Evolutionary conservation across 129 eudicot species (phyloP), one percentile per base, ranked within the genome.

Genomic region (Flaveria sonorensis): DNA sequence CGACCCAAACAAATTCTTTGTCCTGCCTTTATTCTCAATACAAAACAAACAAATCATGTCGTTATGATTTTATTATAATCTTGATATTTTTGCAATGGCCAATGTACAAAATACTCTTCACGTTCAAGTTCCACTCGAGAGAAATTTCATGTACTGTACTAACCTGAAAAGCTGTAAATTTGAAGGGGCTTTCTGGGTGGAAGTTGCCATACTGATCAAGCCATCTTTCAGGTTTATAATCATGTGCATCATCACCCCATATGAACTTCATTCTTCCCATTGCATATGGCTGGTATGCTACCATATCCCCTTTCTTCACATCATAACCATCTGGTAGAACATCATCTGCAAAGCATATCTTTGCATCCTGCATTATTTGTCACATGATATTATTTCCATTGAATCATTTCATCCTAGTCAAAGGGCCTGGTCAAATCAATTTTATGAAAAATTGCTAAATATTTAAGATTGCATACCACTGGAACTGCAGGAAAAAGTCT

Each of bases 401-500:
- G 10, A 1, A 43, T 7, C 47, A 43, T 43, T 43, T 43, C 47
- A 43, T 43, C 47, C 12, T 43, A 51, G 5, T 43, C 63, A 21
- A 77, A 39, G 11, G 16, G 42, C 4, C 30, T 10, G 16, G 26
- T 3, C 21, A 68, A 20, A 2, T 9, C 74, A 14, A 21, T 30
- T 0, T 0, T 8, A 20, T 30, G 13, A 42, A 26, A 68, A 69
- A 42, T 4, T 1, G 32, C 14, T 18, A 20, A 11, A 28, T 8
- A 15, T 10, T 1, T 64, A 24, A 39, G 12, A 51, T 40, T 14
- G 15, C 74, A 32, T 88, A 90, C 93, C 86, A 88, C 88, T 12
- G 96, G 96, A 72, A 90, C 89, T 40, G 96, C 88, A 46, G 96
- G 91, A 80, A 79, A 88, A 69, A 90, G 89, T 26, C 96, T 84